Evolutionary conservation across 2,329 filamentous ascomycete species (phyloP), one percentile per base, ranked within the genome.

Genomic region (Fusarium sp.): DNA sequence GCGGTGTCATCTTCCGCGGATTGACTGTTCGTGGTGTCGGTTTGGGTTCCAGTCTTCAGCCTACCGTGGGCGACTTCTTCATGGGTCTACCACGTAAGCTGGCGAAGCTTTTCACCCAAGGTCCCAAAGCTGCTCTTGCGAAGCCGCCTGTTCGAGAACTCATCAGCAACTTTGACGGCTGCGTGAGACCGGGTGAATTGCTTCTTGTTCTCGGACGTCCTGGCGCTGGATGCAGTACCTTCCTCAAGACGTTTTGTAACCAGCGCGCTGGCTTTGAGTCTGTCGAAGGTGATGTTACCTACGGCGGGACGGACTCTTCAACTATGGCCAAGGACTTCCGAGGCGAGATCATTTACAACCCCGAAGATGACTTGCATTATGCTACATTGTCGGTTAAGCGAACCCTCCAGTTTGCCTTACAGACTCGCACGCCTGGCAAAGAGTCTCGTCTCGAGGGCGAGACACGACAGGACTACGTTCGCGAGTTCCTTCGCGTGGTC

Each of bases 171-270:
- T 87, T 87, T 50, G 86, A 89, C 65, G 91, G 91, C 3, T 91
- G 88, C 62, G 87, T 93, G 34, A 88, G 89, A 67, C 90, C 90
- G 0, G 91, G 90, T 6, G 89, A 92, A 76, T 88, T 92, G 85
- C 78, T 91, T 0, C 79, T 92, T 0, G 89, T 92, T 0, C 82
- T 92, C 0, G 90, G 90, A 3, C 83, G 89, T 0, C 90, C 90
- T 0, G 91, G 90, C 0, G 82, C 88, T 1, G 90, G 90, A 20
- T 93, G 91, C 74, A 91, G 89, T 1, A 91, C 90, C 0, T 84
- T 93, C 20, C 82, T 93, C 40, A 93, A 92, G 71, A 84, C 88
- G 0, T 88, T 94, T 59, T 88, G 89, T 30, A 94, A 94, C 74
- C 86, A 93, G 70, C 83, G 90, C 6, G 84, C 83, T 4, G 84